Conservation (phyloP, 345 rosid genomes). For the Rhodamnia rubescens region DNA sequence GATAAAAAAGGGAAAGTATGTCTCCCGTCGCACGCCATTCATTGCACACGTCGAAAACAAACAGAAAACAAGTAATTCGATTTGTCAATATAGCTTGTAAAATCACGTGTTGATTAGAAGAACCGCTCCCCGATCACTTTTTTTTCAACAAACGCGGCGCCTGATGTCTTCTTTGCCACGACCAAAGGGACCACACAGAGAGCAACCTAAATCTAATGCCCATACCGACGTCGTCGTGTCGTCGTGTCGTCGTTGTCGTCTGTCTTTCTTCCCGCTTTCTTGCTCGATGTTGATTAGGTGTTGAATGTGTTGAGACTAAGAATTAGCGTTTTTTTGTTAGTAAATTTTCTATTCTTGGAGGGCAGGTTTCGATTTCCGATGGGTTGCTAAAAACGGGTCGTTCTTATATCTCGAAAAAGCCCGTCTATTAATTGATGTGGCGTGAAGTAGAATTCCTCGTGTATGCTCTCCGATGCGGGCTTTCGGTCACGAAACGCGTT, state of each 20-base stretch:
- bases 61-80: neutral
- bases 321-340: neutral
- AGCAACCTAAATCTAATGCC: neutral
- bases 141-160: neutral
- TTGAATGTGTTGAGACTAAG: neutral
- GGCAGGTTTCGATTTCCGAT: neutral
- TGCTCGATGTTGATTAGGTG: neutral
- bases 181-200: neutral
- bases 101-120: neutral
- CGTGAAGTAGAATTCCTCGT: neutral
- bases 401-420: neutral
- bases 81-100: neutral
- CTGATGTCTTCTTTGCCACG: neutral
- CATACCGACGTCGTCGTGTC: neutral
- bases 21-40: neutral
- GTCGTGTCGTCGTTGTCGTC: neutral
- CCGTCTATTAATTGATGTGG: neutral
- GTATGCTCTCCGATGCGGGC: neutral
- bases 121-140: neutral
- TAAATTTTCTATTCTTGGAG: neutral
- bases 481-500: neutral
- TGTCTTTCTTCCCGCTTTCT: neutral
- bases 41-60: neutral
- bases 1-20: neutral
- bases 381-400: neutral